Evolutionary conservation across 345 rosid genomes (phyloP), one percentile per base, ranked within the genome.

Genomic region (Erodium maritimum): DNA sequence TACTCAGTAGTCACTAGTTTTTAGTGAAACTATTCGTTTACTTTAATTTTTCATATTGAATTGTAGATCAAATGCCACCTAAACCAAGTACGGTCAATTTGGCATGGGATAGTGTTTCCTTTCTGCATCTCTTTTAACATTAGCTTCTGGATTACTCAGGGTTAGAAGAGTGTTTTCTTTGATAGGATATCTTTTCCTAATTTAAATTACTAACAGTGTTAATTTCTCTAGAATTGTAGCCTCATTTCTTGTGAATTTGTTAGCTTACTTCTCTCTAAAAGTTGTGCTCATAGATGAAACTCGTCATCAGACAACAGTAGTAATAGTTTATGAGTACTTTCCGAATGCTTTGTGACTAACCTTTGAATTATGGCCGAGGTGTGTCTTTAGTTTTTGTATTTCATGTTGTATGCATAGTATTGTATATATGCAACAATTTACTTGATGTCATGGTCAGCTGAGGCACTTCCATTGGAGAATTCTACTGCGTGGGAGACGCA

Each of bases 401-500:
- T 18, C 23, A 53, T 55, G 20, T 29, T 71, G 62, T 23, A 14
- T 71, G 17, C 60, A 52, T 61, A 5, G 20, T 63, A 24, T 52
- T 20, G 5, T 29, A 18, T 25, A 21, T 54, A 45, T 46, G 52
- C 8, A 55, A 56, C 67, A 52, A 45, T 73, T 69, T 58, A 25
- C 65, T 10, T 69, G 34, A 60, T 25, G 13, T 67, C 55, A 18
- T 63, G 65, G 50, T 58, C 79, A 88, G 96, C 82, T 65, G 86
- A 79, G 58, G 82, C 76, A 56, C 54, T 75, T 61, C 74, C 80
- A 54, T 65, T 79, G 68, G 93, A 86, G 80, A 77, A 76, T 56
- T 75, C 88, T 56, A 65, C 73, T 59, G 67, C 80, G 60, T 91
- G 98, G 98, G 82, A 78, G 72, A 88, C 98, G 17, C 55, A 51